Base-by-base conservation (phyloP, 352 stramenopile genomes). In the Pythium periplocum region DNA sequence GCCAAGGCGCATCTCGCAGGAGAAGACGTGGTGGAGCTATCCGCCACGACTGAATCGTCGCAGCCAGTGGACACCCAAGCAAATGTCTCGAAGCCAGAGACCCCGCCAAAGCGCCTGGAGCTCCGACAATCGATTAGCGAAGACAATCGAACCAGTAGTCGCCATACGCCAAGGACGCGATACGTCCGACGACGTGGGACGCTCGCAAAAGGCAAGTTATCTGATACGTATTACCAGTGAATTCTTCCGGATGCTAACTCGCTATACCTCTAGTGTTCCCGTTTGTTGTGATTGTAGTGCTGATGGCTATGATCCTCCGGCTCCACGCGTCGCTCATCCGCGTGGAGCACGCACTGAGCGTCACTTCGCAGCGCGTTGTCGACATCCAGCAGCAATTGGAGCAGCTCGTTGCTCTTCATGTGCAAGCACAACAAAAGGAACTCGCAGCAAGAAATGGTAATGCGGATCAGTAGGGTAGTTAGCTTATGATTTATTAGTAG, bases 251-350 rank as follows among this genome's bases (percentile, higher is more conserved):
- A 26, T 26, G 17, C 17, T 26, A 26, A 26, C 17, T 26, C 17
- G 17, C 17, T 26, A 26, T 26, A 26, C 17, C 17, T 26, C 17
- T 26, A 26, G 62, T 84, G n/a, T 81, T 91, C 41, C 76, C 78
- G 45, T 91, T 75, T 76, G 50, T 91, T 35, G 42, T 91, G 37
- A 68, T 90, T 33, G 55, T 90, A 17, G 53, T 84, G 39, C 43
- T 91, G 26, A 43, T 88, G 37, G 66, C 83, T 45, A 55, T 88
- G n/a, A 66, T 89, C 2, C 57, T 86, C 36, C 68, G 68, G 31
- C 57, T 92, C 37, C 75, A 88, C 57, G 59, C 59, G 54, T 77
- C 77, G 35, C 57, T 92, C 40, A 66, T 63, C n/a, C 83, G 58
- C 8, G 85, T 92, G 33, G 76, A 92, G 42, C 51, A 64, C 4